These are phyloP conservation scores for Fusarium stilboides DNA, from an alignment of 2,329 filamentous ascomycete genomes.

Conservation along the genomic window DNA sequence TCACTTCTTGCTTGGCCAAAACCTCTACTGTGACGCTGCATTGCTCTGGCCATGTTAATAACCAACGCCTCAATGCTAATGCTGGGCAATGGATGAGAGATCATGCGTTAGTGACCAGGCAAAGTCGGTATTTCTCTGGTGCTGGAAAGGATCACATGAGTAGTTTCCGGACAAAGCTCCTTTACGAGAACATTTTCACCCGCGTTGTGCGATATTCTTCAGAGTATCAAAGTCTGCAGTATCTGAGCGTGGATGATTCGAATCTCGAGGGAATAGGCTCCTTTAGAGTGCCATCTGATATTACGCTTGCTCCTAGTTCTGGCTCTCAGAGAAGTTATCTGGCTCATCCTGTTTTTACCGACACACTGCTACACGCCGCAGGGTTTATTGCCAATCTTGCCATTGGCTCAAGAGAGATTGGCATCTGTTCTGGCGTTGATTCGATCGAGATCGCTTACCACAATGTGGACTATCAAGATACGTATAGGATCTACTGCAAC, in stretches of 20 bases:
- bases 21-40: neutral
- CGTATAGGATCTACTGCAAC: conserved; percentile 5
- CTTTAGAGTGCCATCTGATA: neutral
- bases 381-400: conserved; percentile 10
- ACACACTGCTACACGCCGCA: conserved; percentile 10
- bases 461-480: neutral
- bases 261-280: conserved; percentile 14
- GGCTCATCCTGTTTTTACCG: conserved; percentile 3
- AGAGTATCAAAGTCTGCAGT: conserved; percentile 4
- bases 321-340: neutral
- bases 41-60: neutral
- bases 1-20: neutral
- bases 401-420: neutral
- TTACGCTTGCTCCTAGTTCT: too few relatives aligned
- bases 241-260: conserved; percentile 1
- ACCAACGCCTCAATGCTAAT: neutral
- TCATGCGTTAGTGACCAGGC: conserved; percentile 1
- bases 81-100: neutral
- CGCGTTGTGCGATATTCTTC: conserved; percentile 3
- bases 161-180: neutral
- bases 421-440: conserved; percentile 7
- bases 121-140: conserved; percentile 6
- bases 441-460: conserved; percentile 2
- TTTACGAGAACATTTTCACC: conserved; percentile 3
- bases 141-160: neutral